These are phyloP conservation scores for Chalciporus pseudorubinellus DNA, from an alignment of 768 basidiomycete genomes.

Conservation along the genomic window DNA sequence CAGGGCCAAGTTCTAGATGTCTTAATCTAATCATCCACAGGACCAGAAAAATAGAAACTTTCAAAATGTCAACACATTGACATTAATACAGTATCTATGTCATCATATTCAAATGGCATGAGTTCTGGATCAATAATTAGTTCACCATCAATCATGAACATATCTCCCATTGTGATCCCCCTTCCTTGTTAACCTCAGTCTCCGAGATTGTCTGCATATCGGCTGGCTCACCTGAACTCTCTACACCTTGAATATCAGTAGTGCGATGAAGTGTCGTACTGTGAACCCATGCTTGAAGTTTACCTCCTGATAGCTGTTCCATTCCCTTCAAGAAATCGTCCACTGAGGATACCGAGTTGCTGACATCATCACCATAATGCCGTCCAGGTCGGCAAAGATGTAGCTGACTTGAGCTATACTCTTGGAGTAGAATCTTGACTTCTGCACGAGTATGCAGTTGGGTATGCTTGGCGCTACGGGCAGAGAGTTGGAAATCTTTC, in stretches of 20 bases:
- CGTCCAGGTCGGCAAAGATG: constrained; percentile 22
- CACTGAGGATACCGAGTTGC: constrained; percentile 3
- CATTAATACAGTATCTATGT: background rate
- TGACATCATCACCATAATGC: constrained; percentile 4
- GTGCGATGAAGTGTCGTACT: background rate
- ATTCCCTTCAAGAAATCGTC: constrained; percentile 15
- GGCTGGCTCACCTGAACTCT: no score
- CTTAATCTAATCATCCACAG: no score
- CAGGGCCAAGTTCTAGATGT: no score
- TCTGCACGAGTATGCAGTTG: constrained; percentile 16
- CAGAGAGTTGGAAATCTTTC: no score
- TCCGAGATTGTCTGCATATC: no score
- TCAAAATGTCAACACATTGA: no score
- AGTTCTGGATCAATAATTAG: background rate
- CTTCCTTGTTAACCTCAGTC: no score
- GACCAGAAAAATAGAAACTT: no score
- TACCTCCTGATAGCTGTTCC: constrained; percentile 14
- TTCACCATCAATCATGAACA: constrained; percentile 1
- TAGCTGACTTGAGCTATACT: constrained; percentile 17
- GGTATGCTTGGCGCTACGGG: no score
- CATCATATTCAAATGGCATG: background rate
- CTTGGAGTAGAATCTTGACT: constrained; percentile 15
- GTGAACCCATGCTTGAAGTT: constrained; percentile 1
- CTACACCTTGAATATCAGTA: no score
- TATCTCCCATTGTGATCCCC: background rate